Evolutionary conservation across 345 rosid genomes (phyloP), one percentile per base, ranked within the genome.

Genomic region (Hevea brasiliensis): DNA sequence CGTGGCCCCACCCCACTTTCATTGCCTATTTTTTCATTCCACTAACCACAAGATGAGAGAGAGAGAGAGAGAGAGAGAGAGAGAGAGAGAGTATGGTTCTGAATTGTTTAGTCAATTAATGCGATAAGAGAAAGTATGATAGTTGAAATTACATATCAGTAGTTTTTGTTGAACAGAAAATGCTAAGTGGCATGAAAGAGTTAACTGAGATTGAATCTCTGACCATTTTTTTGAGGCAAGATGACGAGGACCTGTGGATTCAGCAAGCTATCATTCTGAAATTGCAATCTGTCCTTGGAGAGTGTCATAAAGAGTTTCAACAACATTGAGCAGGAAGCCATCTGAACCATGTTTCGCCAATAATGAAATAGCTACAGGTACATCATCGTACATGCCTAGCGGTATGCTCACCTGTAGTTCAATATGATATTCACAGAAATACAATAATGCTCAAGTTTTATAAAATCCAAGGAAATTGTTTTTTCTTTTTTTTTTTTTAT

Each of bases 331-430:
- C 75, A 93, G 85, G 82, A 91, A 91, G 50, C 83, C 79, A 64
- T 93, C 98, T 5, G 92, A 88, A 48, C 95, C 97, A 54, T 89
- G 90, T 72, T 82, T 88, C 8, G 91, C 95, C 58, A 91, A 61
- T 79, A 89, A 79, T 8, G 98, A 91, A 44, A 91, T 72, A 4
- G 97, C 72, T 27, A 88, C 85, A 1, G 97, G 96, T 65, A 85
- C 85, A 71, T 81, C 75, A 37, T 87, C 81, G 60, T 83, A 70
- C 81, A 80, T 72, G 7, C 93, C 94, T 53, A 91, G 73, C 0
- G 97, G 96, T 70, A 94, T 82, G 68, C 79, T 91, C 68, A 90
- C 97, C 97, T 92, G 85, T 40, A 70, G 41, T 64, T 66, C 55
- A 18, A 54, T 56, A 29, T 15, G 15, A 63, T 55, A 24, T 10